Evolutionary conservation across 306 rosid genomes (phyloP).

Genomic region (Comarum palustre): DNA sequence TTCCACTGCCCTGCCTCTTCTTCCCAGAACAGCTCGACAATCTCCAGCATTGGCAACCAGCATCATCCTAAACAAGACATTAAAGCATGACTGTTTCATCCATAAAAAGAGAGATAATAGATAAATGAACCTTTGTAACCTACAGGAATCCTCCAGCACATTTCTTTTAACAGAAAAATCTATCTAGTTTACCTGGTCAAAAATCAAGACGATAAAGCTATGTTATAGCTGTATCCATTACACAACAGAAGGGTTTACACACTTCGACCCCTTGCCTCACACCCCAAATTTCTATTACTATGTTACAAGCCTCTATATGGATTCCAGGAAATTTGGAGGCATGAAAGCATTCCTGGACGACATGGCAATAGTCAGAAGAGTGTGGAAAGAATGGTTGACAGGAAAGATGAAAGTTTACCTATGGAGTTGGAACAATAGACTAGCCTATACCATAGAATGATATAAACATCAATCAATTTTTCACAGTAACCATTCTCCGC

Average conservation of each 20-base stretch:
- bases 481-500: neutral
- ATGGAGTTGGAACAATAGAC: neutral
- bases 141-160: neutral
- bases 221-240: neutral
- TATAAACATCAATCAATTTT: neutral
- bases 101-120: too few relatives aligned
- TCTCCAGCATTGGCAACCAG: conserved; percentile 28
- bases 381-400: neutral
- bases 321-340: neutral
- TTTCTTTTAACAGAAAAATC: neutral
- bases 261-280: conserved; percentile 15
- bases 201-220: neutral
- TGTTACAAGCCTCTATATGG: conserved; percentile 12
- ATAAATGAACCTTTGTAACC: neutral
- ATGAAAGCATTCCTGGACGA: conserved; percentile 1
- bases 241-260: conserved; percentile 1
- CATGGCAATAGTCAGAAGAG: neutral
- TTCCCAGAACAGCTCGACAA: conserved; percentile 32
- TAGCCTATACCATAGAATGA: neutral
- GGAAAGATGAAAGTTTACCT: conserved; percentile 10
- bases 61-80: conserved; percentile 19
- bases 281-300: conserved; percentile 3
- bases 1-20: conserved; percentile 29
- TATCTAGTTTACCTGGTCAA: conserved; percentile 3
- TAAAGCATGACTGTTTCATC: neutral